Evolutionary conservation across 768 basidiomycete genomes (phyloP).

Genomic region (Trichaptum fuscoviolaceum): DNA sequence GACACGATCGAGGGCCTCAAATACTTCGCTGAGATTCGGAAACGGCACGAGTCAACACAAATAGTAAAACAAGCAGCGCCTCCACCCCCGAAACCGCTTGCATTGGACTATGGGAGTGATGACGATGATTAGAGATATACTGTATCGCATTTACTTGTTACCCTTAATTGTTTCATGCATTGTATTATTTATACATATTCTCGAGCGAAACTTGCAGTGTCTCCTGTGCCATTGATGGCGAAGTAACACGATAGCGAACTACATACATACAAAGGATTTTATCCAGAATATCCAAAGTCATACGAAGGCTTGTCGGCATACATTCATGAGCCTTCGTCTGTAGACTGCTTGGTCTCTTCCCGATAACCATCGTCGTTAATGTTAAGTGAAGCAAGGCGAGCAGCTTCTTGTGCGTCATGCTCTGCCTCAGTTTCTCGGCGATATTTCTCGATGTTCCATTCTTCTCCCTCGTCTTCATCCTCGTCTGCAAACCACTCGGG

Average conservation of each 20-base stretch:
- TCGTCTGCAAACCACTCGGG: constrained; percentile 90
- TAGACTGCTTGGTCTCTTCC: constrained; percentile 2
- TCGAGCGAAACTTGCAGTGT: neutral
- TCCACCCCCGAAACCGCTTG: constrained; percentile 38
- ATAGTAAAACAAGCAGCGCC: constrained; percentile 22
- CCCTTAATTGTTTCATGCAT: neutral
- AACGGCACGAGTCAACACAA: constrained; percentile 46
- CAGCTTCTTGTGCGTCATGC: constrained; percentile 47
- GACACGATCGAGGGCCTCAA: constrained; percentile 88
- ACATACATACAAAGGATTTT: neutral
- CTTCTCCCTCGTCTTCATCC: constrained; percentile 43
- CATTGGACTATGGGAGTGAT: constrained; percentile 79
- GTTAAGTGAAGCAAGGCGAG: constrained; percentile 41
- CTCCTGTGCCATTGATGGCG: neutral
- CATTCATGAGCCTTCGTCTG: neutral
- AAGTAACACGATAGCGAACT: neutral
- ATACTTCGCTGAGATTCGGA: constrained; percentile 85
- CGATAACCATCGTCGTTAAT: constrained; percentile 28
- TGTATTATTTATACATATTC: neutral
- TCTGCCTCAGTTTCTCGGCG: constrained; percentile 58
- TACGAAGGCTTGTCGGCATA: neutral
- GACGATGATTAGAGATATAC: constrained; percentile 32
- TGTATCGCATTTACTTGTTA: constrained; percentile 2
- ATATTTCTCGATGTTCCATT: constrained; percentile 51
- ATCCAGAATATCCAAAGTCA: neutral